Evolutionary conservation across 345 rosid species (phyloP).

Genomic region (Hirschfeldia incana): DNA sequence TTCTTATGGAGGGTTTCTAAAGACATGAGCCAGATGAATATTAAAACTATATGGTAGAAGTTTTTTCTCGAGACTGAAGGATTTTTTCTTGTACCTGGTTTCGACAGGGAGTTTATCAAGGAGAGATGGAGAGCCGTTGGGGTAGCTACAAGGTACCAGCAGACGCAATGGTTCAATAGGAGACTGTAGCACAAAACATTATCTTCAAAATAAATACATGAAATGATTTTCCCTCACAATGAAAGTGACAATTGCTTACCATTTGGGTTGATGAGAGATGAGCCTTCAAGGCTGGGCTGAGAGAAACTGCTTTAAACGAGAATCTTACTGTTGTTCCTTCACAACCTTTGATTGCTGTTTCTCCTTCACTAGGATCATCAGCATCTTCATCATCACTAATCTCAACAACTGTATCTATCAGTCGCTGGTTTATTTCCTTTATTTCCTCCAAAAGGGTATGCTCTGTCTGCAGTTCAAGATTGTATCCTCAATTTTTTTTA

Average conservation of each 20-base stretch:
- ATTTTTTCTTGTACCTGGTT: constrained; percentile 50
- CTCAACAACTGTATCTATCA: constrained; percentile 78
- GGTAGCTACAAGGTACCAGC: constrained; percentile 78
- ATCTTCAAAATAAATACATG: not conserved
- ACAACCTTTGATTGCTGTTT: constrained; percentile 57
- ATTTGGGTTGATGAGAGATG: constrained; percentile 66
- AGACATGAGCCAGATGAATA: not conserved
- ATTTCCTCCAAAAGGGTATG: constrained; percentile 72
- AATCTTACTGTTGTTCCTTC: constrained; percentile 72
- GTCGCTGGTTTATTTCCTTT: constrained; percentile 73
- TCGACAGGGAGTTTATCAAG: constrained; percentile 77
- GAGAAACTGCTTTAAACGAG: constrained; percentile 75
- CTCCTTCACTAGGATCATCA: constrained; percentile 51
- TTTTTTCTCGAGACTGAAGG: constrained; percentile 2
- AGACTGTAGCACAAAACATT: constrained; percentile 48
- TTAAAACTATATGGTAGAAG: not conserved
- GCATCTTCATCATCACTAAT: constrained; percentile 64
- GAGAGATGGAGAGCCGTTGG: constrained; percentile 73
- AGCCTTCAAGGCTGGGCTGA: constrained; percentile 65
- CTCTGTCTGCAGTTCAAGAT: constrained; percentile 52
- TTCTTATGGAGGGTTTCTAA: constrained; percentile 5
- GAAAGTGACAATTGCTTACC: constrained; percentile 40
- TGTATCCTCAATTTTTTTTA: not conserved
- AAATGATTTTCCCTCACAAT: not conserved
- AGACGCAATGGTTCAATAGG: constrained; percentile 75